A percentile compares a stretch with the other conserved stretches of the same genome.
Conservation (phyloP, 1,284 basidiomycete species). For the Rhizopogon parksii region DNA sequence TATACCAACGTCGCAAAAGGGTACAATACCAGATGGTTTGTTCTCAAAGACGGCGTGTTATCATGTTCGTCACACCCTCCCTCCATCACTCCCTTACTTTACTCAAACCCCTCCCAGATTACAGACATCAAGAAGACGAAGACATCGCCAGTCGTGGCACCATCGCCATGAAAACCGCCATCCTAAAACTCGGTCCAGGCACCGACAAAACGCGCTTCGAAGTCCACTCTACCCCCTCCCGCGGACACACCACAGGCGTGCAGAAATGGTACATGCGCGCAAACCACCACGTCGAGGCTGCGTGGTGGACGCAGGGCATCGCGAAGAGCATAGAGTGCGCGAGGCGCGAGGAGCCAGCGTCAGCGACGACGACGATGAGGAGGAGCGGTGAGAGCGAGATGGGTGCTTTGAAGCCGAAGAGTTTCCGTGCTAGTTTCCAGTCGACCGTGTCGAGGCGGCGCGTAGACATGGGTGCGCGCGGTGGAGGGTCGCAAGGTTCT, state of each 20-base stretch:
- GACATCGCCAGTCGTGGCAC: constrained; percentile 81
- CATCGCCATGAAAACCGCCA: constrained; percentile 81
- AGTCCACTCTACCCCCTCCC: constrained; percentile 59
- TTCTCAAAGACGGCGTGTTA: constrained; percentile 79
- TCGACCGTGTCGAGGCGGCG: constrained; percentile 19
- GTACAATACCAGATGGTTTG: constrained; percentile 92
- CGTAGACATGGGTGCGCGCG: constrained; percentile 17
- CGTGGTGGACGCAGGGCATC: constrained; percentile 79
- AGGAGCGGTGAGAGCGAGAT: constrained; percentile 26
- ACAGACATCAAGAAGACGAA: constrained; percentile 90
- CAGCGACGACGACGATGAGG: constrained; percentile 5
- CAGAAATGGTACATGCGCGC: constrained; percentile 91
- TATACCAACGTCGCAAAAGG: constrained; percentile 89
- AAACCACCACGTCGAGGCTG: constrained; percentile 83
- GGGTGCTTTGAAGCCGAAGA: constrained; percentile 22
- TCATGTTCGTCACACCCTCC: constrained; percentile 53
- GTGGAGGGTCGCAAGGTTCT: constrained; percentile 24
- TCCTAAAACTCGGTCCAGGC: constrained; percentile 39
- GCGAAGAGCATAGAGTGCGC: constrained; percentile 68
- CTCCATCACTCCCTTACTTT: background rate
- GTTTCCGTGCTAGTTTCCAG: constrained; percentile 27
- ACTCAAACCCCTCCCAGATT: constrained; percentile 47
- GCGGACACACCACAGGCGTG: constrained; percentile 35
- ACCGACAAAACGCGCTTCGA: constrained; percentile 74
- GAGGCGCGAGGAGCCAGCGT: constrained; percentile 21